Conservation (phyloP, 441 rosid genomes). For the Gossypium gossypioides region DNA sequence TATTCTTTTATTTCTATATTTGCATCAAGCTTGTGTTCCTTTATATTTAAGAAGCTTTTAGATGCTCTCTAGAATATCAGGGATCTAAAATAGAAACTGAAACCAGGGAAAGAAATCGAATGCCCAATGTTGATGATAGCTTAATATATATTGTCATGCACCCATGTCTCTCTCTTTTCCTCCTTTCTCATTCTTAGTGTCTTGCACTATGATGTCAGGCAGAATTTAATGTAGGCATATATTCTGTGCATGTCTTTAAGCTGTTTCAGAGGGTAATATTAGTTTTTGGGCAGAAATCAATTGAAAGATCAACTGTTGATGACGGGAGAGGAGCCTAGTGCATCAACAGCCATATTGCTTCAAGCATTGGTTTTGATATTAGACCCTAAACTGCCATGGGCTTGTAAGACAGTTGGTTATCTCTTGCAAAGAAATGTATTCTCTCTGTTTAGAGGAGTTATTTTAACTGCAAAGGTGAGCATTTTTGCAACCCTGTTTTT, state of each 20-base stretch:
- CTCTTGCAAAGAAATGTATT: conserved; percentile 53
- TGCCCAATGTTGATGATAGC: neutral
- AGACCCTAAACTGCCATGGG: conserved; percentile 87
- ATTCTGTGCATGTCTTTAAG: neutral
- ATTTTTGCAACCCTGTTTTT: neutral
- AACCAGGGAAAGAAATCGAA: neutral
- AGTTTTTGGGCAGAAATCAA: conserved; percentile 41
- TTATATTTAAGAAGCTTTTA: neutral
- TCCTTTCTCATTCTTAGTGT: neutral
- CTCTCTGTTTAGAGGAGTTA: conserved; percentile 53
- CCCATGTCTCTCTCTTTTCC: neutral
- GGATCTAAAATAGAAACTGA: neutral
- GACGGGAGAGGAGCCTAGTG: conserved; percentile 34
- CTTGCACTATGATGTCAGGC: neutral
- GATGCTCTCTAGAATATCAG: neutral
- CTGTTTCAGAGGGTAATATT: conserved; percentile 15
- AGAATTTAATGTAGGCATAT: neutral
- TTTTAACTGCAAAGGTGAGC: conserved; percentile 54
- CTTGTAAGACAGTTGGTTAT: conserved; percentile 59
- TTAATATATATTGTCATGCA: neutral
- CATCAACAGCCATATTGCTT: conserved; percentile 45
- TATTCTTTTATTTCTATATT: neutral
- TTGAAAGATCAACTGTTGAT: conserved; percentile 52
- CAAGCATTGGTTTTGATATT: conserved; percentile 56
- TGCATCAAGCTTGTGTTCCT: neutral